Conservation (phyloP, 108 stramenopile species). For the Aurantiochytrium sp. region DNA sequence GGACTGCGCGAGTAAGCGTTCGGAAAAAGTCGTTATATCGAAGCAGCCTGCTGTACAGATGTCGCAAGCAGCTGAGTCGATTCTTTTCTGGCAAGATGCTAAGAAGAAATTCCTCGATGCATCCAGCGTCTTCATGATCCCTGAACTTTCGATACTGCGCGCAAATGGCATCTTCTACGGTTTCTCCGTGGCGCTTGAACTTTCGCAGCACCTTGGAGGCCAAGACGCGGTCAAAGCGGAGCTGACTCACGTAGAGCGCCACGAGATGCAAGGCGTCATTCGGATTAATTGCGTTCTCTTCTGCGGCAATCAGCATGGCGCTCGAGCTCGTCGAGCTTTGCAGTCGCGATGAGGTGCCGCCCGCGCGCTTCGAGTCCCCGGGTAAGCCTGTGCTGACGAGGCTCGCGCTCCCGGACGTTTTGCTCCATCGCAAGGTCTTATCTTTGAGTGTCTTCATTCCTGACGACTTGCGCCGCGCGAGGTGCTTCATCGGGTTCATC, state of each 20-base stretch:
- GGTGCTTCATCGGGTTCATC: conserved; percentile 2
- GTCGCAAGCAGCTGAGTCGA: background rate
- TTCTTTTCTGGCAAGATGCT: background rate
- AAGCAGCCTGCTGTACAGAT: background rate
- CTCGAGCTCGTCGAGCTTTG: background rate
- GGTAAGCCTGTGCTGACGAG: background rate
- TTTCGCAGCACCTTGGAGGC: background rate
- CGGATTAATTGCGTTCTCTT: background rate
- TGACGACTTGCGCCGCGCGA: conserved; percentile 7
- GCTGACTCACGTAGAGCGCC: background rate
- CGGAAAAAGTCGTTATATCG: background rate
- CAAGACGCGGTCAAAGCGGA: background rate
- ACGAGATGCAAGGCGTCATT: background rate
- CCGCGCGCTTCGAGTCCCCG: background rate
- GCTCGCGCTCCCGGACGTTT: background rate
- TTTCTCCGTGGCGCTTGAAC: background rate
- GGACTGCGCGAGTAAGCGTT: background rate
- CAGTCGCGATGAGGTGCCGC: background rate
- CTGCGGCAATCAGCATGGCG: background rate
- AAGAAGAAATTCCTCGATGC: background rate
- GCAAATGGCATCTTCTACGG: background rate
- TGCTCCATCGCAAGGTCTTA: background rate
- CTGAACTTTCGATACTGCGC: background rate
- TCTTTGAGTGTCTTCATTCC: background rate
- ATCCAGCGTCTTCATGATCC: background rate